phyloP scores from a whole-genome alignment of 2,329 filamentous ascomycete species.

The Calycina marina region DNA sequence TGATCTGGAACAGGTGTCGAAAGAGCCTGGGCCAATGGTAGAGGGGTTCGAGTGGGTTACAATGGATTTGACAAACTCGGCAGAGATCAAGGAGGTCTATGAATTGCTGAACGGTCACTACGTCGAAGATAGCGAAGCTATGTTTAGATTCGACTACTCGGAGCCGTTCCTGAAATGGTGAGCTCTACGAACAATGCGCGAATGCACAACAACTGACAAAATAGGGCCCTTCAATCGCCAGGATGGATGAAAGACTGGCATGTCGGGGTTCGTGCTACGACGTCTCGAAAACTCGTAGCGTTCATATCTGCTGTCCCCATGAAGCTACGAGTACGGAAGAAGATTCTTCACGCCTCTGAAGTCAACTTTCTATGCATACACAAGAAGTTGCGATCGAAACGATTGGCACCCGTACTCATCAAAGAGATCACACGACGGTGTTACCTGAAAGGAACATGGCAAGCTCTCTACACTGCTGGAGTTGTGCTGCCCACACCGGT shows the following conservation, averaged over 20 bases:
- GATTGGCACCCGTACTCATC: conserved; percentile 85
- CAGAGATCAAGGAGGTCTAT: conserved; percentile 77
- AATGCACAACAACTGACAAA: conserved; percentile 9
- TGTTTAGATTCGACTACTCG: conserved; percentile 97
- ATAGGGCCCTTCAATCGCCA: conserved; percentile 81
- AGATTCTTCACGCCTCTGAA: conserved; percentile 65
- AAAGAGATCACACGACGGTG: conserved; percentile 93
- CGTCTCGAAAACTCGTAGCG: conserved; percentile 77
- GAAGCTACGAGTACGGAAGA: conserved; percentile 63
- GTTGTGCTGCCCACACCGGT: conserved; percentile 83
- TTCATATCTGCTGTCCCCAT: conserved; percentile 93
- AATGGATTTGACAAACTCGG: conserved; percentile 67
- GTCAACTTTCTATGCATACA: conserved; percentile 98
- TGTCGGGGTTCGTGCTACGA: conserved; percentile 73
- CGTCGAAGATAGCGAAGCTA: conserved; percentile 91
- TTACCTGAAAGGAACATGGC: conserved; percentile 75
- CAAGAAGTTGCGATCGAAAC: conserved; percentile 91
- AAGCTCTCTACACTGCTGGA: conserved; percentile 91
- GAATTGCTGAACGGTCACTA: conserved; percentile 88
- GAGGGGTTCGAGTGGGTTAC: conserved; percentile 90
- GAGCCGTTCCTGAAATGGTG: conserved; percentile 79
- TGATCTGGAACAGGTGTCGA: conserved; percentile 63
- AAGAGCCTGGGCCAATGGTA: conserved; percentile 59
- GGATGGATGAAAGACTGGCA: conserved; percentile 94
- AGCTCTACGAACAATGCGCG: conserved; percentile 18